Percentiles rank a stretch among this genome's conserved stretches.
Evolutionary conservation across 257 asterid species (phyloP).

Genomic region (Mentha longifolia): DNA sequence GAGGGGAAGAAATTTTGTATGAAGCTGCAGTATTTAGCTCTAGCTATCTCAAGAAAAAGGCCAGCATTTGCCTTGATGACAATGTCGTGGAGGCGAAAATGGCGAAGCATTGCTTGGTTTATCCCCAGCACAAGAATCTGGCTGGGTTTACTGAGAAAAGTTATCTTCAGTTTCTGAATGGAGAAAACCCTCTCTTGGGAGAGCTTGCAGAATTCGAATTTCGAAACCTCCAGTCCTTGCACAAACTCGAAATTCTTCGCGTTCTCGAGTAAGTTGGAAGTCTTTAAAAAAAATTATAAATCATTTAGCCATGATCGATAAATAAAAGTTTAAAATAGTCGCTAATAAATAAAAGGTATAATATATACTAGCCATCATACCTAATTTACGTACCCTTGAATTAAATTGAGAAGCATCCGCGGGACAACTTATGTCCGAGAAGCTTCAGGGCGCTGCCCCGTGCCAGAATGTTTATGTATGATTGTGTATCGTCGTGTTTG

Average conservation of each 20-base stretch:
- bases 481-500: too few species aligned
- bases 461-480: too few species aligned
- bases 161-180: background rate
- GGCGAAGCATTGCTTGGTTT: slow-evolving; percentile 1
- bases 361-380: too few species aligned
- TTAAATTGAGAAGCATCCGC: too few species aligned
- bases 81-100: background rate
- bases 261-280: slow-evolving; percentile 15
- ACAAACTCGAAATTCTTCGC: slow-evolving; percentile 21
- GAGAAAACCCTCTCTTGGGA: slow-evolving; percentile 8
- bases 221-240: background rate
- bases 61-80: background rate
- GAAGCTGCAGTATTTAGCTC: slow-evolving; percentile 23
- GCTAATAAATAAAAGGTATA: too few species aligned
- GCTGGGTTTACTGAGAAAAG: background rate
- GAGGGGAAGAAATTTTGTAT: slow-evolving; percentile 28
- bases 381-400: too few species aligned
- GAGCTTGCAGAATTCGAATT: slow-evolving; percentile 21
- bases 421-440: too few species aligned
- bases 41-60: background rate
- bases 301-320: too few species aligned
- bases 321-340: too few species aligned
- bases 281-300: too few species aligned
- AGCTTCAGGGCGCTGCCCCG: too few species aligned
- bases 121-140: slow-evolving; percentile 32